A percentile compares a stretch with the other conserved stretches of the same genome.
Evolutionary conservation across 495 filamentous ascomycete species (phyloP).

Genomic region (Tuber umbilicatum): DNA sequence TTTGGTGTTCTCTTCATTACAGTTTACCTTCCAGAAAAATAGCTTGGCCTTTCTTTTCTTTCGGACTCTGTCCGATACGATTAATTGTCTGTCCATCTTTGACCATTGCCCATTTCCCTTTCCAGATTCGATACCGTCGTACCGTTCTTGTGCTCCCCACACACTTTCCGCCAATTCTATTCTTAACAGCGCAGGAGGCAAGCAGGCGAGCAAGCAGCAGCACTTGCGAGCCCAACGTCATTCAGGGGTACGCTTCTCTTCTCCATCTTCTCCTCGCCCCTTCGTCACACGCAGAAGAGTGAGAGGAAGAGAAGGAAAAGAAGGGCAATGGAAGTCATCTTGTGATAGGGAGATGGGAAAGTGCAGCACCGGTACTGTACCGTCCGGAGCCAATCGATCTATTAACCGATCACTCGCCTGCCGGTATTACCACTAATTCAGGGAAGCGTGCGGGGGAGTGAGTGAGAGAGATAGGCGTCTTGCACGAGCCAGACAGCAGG

Average conservation of each 20-base stretch:
- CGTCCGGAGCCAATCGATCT: not conserved
- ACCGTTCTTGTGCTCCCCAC: not conserved
- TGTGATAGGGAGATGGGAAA: not conserved
- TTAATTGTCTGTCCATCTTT: not conserved
- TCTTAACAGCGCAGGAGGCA: not conserved
- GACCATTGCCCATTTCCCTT: slow-evolving; percentile 2
- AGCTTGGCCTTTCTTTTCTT: not conserved
- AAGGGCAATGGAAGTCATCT: not conserved
- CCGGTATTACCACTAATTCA: not conserved
- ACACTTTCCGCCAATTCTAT: not conserved
- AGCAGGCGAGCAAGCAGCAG: not conserved
- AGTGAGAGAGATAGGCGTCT: not conserved
- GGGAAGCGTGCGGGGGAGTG: not conserved
- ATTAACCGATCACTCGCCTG: not conserved
- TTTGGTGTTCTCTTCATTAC: not conserved
- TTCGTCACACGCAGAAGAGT: not conserved
- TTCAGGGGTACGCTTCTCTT: slow-evolving; percentile 1
- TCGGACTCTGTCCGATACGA: not conserved
- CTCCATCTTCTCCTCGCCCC: not conserved
- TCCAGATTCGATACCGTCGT: not conserved
- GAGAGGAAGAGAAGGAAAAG: not conserved
- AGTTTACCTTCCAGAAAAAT: not conserved
- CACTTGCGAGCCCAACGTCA: not conserved
- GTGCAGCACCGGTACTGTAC: not conserved
- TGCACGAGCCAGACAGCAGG: not conserved